phyloP scores from a whole-genome alignment of 108 stramenopile genomes.

The Cyclostephanos invisitatus region DNA sequence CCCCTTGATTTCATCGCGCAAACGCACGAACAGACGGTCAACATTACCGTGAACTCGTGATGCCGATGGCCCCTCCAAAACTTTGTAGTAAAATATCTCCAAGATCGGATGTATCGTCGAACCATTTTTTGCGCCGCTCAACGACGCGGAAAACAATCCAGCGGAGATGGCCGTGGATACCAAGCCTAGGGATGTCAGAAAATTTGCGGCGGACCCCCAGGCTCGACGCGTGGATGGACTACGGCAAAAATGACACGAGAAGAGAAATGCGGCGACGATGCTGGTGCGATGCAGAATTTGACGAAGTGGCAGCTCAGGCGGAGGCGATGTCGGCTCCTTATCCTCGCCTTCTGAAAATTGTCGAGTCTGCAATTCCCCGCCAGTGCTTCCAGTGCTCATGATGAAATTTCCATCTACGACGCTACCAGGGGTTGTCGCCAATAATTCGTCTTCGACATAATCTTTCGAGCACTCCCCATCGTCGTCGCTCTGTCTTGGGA shows the following conservation, averaged over 20 bases:
- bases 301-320: constrained; percentile 16
- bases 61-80: constrained; percentile 10
- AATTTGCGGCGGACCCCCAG: constrained; percentile 29
- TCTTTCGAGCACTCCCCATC: background rate
- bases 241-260: constrained; percentile 27
- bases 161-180: constrained; percentile 28
- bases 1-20: constrained; percentile 26
- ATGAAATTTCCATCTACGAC: background rate
- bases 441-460: background rate
- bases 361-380: background rate
- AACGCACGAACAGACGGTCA: background rate
- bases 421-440: background rate
- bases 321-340: background rate
- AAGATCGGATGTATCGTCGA: constrained; percentile 8
- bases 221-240: constrained; percentile 36
- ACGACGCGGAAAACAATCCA: constrained; percentile 16
- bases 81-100: constrained; percentile 9
- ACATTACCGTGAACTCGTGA: background rate
- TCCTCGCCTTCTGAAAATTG: background rate
- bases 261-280: constrained; percentile 21
- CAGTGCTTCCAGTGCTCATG: background rate
- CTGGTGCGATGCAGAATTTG: constrained; percentile 28
- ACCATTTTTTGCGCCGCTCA: constrained; percentile 14
- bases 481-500: background rate
- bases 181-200: constrained; percentile 34